Evolutionary conservation across 148 eudicot genomes (phyloP), one percentile per base, ranked within the genome.

Genomic region (Salicornia ramosissima): DNA sequence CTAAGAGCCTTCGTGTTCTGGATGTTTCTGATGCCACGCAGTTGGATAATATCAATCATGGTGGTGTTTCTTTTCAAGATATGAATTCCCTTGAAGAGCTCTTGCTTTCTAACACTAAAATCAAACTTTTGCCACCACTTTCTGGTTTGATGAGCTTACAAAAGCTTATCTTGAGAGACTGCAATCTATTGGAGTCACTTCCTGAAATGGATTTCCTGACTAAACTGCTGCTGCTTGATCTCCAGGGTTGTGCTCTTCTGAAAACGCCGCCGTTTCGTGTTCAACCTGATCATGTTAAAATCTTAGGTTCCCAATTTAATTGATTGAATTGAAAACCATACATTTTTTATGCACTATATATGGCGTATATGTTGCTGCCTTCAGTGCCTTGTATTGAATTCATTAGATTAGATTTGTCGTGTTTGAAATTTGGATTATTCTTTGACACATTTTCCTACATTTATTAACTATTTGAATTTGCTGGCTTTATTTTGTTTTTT

Each of bases 21-120:
- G 70, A 67, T 51, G 42, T 67, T 31, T 67, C 70, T 29, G 58
- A 22, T 67, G 40, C 45, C 29, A 51, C 19, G 10, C 14, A 49
- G 12, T 12, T 67, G 58, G 70, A 18, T 25, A 9, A 50, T 15
- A 30, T 67, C 25, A 19, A 50, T 12, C n/a, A n/a, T n/a, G n/a
- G n/a, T n/a, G n/a, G n/a, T n/a, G 19, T 18, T 30, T 49, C 42
- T 5, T 67, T 67, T 5, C 10, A 30, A 67, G 45, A 67, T 18
- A 30, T 67, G 58, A 11, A 19, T 9, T 67, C 58, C 19, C 58
- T 67, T 5, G 58, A 67, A 33, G 70, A 67, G 12, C 28, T 67
- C 2, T 13, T 49, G 5, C 70, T 67, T 50, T 50, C 70, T 10
- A 21, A 67, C 15, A 51, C 70, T 10, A 49, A 30, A 10, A 67